Conservation (phyloP, 2,329 filamentous ascomycete species). For the Dothideomycetes sp. region DNA sequence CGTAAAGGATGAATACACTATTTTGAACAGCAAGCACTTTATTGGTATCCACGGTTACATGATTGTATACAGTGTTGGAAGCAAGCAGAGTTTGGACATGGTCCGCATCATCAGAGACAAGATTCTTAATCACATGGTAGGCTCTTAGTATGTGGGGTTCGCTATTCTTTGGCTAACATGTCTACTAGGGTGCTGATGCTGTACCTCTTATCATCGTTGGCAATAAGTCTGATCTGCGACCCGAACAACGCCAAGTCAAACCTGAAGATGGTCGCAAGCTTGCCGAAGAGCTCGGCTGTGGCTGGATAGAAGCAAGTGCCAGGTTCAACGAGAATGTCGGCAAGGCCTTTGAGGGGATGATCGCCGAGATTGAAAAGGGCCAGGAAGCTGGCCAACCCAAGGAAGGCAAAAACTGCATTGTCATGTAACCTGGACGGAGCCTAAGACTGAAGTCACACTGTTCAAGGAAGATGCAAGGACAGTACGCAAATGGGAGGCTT, state of each 20-base stretch:
- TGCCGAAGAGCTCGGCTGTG: slow-evolving; percentile 79
- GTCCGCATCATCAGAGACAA: slow-evolving; percentile 92
- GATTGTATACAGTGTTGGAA: slow-evolving; percentile 96
- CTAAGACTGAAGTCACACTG: too few relatives aligned
- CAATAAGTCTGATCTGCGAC: slow-evolving; percentile 90
- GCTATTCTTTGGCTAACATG: not conserved
- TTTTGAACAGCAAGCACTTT: slow-evolving; percentile 96
- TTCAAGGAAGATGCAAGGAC: too few relatives aligned
- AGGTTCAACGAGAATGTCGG: slow-evolving; percentile 89
- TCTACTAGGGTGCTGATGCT: slow-evolving; percentile 68
- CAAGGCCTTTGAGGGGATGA: slow-evolving; percentile 88
- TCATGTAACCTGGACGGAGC: too few relatives aligned
- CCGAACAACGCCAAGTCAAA: slow-evolving; percentile 86
- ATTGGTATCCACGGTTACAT: slow-evolving; percentile 99
- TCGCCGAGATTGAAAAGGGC: slow-evolving; percentile 82
- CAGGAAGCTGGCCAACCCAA: slow-evolving; percentile 82
- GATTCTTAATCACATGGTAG: slow-evolving; percentile 88
- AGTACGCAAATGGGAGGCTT: too few relatives aligned
- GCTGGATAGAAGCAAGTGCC: slow-evolving; percentile 89
- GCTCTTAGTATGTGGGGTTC: slow-evolving; percentile 23
- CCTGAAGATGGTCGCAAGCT: slow-evolving; percentile 77
- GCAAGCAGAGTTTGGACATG: slow-evolving; percentile 94
- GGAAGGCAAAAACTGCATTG: slow-evolving; percentile 66
- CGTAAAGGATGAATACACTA: slow-evolving; percentile 89
- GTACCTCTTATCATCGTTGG: slow-evolving; percentile 91